These are phyloP conservation scores for Tylopilus subfusipes DNA, from an alignment of 768 basidiomycete species.

Conservation along the genomic window DNA sequence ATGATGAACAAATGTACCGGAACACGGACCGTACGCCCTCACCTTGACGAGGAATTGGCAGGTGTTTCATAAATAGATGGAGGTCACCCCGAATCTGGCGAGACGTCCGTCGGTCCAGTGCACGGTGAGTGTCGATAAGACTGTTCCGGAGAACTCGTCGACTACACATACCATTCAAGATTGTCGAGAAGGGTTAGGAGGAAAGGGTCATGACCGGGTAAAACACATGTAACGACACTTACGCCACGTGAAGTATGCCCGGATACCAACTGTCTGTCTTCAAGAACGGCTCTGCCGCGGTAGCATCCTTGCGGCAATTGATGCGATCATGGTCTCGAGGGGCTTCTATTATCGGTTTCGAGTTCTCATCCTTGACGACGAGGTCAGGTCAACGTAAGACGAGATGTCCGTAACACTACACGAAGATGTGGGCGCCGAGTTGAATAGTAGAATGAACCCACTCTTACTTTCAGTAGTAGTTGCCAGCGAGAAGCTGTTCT, in stretches of 20 bases:
- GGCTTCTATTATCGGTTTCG: slow-evolving; percentile 49
- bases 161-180: slow-evolving; percentile 54
- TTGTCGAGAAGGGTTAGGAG: slow-evolving; percentile 61
- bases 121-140: not conserved
- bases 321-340: slow-evolving; percentile 60
- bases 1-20: not conserved
- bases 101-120: slow-evolving; percentile 59
- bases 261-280: slow-evolving; percentile 66
- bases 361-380: slow-evolving; percentile 61
- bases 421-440: not conserved
- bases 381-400: slow-evolving; percentile 33
- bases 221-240: slow-evolving; percentile 20
- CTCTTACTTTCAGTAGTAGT: no score
- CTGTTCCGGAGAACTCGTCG: not conserved
- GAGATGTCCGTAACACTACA: slow-evolving; percentile 45
- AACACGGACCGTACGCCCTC: slow-evolving; percentile 2
- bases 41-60: slow-evolving; percentile 51
- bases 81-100: slow-evolving; percentile 68
- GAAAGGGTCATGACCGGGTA: not conserved
- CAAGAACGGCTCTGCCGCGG: slow-evolving; percentile 55
- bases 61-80: slow-evolving; percentile 63
- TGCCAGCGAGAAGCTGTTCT: no score
- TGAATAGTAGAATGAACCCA: not conserved
- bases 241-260: slow-evolving; percentile 70
- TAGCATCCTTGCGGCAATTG: slow-evolving; percentile 62